phyloP scores from a whole-genome alignment of 148 eudicot genomes.

The Oxyria digyna region DNA sequence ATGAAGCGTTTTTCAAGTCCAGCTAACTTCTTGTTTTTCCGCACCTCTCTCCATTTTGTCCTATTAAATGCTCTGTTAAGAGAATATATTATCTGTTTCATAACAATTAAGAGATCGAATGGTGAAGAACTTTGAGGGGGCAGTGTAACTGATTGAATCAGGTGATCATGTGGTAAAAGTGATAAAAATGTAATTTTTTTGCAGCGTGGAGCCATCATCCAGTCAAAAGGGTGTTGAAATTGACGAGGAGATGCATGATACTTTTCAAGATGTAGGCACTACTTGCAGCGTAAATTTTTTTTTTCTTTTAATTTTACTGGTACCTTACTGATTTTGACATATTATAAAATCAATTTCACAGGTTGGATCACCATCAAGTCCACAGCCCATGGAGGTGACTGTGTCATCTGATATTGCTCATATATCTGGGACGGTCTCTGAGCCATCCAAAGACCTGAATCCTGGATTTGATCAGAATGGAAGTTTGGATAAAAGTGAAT shows the following conservation, averaged over 20 bases:
- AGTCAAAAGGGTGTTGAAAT: conserved; percentile 26
- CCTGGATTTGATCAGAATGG: background rate
- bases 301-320: background rate
- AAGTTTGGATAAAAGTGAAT: background rate
- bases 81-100: background rate
- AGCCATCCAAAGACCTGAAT: conserved; percentile 5
- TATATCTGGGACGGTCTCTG: background rate
- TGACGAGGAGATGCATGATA: conserved; percentile 24
- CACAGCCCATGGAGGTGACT: conserved; percentile 1
- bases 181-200: conserved; percentile 12
- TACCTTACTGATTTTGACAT: background rate
- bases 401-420: background rate
- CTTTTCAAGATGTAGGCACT: conserved; percentile 17
- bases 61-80: background rate
- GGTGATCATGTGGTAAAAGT: background rate
- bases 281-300: conserved; percentile 1
- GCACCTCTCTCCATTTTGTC: background rate
- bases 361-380: background rate
- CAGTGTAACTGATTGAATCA: background rate
- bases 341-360: conserved; percentile 2
- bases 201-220: conserved; percentile 34
- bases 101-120: background rate
- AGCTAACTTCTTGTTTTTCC: background rate
- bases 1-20: background rate
- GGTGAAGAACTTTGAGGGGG: background rate